Evolutionary conservation across 768 basidiomycete genomes (phyloP), one percentile per base, ranked within the genome.

Genomic region (Dioszegia aurantiaca): DNA sequence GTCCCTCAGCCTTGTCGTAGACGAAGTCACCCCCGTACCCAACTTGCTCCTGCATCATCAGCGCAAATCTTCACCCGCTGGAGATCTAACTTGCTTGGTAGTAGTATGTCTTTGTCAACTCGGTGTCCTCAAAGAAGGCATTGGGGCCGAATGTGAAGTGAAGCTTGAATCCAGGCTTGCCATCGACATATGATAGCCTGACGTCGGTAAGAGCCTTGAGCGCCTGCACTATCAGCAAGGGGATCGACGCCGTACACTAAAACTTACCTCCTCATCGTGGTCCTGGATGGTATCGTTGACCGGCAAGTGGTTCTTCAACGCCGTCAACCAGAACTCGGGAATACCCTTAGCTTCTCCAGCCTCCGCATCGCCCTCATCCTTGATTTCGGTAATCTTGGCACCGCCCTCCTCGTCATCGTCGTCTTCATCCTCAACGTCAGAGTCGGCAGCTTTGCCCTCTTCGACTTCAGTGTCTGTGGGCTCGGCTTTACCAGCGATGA

Each of bases 251-350:
- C n/a, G n/a, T n/a, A n/a, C n/a, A n/a, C 45, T 47, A 17, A 17
- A 0, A 67, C 76, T 63, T 46, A 78, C 77, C 61, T 62, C 78
- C 71, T 80, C 90, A 76, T 99, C 94, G 56, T 88, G 86, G 69
- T 98, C 92, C 24, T 90, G 94, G 80, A 98, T 90, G 73, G 92
- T 81, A 19, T 93, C 91, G 41, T 83, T 82, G 55, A 97, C 82
- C 48, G 84, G 89, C 55, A 87, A 77, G 77, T 98, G 92, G 78
- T 95, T 98, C 64, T 88, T 85, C 54, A 98, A 82, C 2, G 92
- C 90, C 1, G 95, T 98, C 68, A 95, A 85, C 94, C 94, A 99
- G 83, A 99, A 99, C 69, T 94, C 87, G 51, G 93, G 90, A 66
- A 99, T 89, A 52, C 86, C 82, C 71, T 78, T 77, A 56, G 72